phyloP scores from a whole-genome alignment of 495 filamentous ascomycete species.

The Filosporella fistucella region DNA sequence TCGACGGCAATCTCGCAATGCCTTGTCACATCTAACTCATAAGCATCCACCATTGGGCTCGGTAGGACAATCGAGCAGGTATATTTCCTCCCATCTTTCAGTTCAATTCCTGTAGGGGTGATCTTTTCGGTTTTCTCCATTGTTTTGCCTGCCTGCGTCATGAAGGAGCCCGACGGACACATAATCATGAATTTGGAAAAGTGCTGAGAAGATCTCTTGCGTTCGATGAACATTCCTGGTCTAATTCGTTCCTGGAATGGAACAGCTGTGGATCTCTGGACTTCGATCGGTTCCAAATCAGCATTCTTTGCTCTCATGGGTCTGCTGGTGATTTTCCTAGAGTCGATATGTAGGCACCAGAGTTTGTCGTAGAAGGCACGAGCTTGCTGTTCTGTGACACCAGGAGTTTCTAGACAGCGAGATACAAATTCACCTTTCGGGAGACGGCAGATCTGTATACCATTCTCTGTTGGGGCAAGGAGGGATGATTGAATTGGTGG shows the following conservation, averaged over 20 bases:
- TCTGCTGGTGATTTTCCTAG: no score
- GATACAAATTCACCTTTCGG: conserved; percentile 18
- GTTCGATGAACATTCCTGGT: conserved; percentile 30
- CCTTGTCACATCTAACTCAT: conserved; percentile 27
- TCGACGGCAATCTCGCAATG: conserved; percentile 26
- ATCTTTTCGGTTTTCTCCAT: no score
- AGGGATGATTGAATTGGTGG: conserved; percentile 12
- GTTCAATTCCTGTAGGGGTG: background rate
- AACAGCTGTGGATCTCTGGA: conserved; percentile 15
- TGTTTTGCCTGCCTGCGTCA: background rate
- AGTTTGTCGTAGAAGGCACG: conserved; percentile 30
- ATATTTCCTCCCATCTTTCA: conserved; percentile 15
- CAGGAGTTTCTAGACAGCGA: conserved; percentile 22
- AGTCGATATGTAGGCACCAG: conserved; percentile 30
- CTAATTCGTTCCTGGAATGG: conserved; percentile 29
- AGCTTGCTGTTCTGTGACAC: conserved; percentile 24
- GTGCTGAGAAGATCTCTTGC: background rate
- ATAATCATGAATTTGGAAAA: conserved; percentile 10
- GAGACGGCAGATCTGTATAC: conserved; percentile 16
- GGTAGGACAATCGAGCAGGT: conserved; percentile 27
- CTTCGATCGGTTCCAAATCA: conserved; percentile 5
- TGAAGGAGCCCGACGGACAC: background rate
- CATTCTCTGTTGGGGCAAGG: conserved; percentile 15
- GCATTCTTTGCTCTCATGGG: no score
- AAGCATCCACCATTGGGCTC: conserved; percentile 26